A percentile compares a stretch with the other conserved stretches of the same genome.
phyloP scores from a whole-genome alignment of 371 early-diverging fungal species.

The Syncephalastrum sp. region DNA sequence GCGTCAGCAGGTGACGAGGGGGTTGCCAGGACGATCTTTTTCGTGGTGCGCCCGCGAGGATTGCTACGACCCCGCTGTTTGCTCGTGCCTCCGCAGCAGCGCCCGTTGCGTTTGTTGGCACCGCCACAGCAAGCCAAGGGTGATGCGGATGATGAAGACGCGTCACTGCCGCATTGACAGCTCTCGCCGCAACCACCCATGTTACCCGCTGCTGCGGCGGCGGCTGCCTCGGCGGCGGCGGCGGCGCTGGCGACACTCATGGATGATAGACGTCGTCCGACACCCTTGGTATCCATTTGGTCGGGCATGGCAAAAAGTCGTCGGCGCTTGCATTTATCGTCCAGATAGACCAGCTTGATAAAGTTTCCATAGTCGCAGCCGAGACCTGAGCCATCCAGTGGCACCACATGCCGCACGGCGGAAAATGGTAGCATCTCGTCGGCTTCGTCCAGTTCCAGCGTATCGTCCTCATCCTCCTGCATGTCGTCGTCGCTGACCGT shows the following conservation, averaged over 20 bases:
- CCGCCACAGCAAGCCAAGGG: constrained; percentile 10
- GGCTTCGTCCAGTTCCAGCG: constrained; percentile 22
- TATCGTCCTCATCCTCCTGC: constrained; percentile 14
- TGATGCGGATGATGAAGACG: background rate
- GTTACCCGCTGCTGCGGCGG: background rate
- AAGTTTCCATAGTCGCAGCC: constrained; percentile 49
- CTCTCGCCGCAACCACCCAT: background rate
- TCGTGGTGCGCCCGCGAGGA: background rate
- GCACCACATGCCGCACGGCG: constrained; percentile 22
- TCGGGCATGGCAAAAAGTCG: background rate
- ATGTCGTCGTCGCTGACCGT: constrained; percentile 8
- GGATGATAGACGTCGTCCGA: background rate
- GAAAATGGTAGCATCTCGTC: constrained; percentile 37
- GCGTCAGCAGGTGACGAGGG: background rate
- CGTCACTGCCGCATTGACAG: no score
- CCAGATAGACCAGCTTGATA: constrained; percentile 34
- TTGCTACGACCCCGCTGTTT: background rate
- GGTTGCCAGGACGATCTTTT: background rate
- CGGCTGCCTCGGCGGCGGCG: background rate
- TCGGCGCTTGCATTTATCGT: constrained; percentile 11
- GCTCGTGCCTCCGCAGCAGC: constrained; percentile 9
- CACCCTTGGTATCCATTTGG: background rate
- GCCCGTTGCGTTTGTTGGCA: background rate
- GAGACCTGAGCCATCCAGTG: constrained; percentile 31
- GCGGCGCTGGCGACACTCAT: background rate